Evolutionary conservation across 495 filamentous ascomycete species (phyloP), one percentile per base, ranked within the genome.

Genomic region (Hypoxylon lenormandii): DNA sequence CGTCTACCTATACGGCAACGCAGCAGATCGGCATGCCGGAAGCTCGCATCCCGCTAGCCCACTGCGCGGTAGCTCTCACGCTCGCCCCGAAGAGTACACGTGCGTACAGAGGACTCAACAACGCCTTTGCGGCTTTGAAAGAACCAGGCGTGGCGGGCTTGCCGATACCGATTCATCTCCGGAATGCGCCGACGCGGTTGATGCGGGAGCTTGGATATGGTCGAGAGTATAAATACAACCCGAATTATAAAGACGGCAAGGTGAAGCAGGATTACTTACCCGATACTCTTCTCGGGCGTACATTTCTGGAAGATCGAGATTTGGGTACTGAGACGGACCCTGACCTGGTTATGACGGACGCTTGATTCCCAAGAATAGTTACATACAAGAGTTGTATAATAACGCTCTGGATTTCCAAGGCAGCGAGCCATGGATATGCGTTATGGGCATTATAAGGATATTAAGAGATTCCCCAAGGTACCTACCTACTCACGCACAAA

Each of bases 151-250:
- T 95, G 3, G 94, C 92, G 0, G 85, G 85, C 2, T 68, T 96
- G 46, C 90, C 92, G 0, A 85, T 98, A 10, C 95, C 95, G 19
- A 76, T 96, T 37, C 95, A 98, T 79, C 78, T 98, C 52, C 79
- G 95, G 43, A 97, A 97, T 76, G 94, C 94, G 7, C 93, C 94
- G 1, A 98, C 95, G 5, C 85, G 87, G 71, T 72, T 97, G 69
- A 96, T 98, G 95, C 91, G 92, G 69, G 94, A 97, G 73, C 78
- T 97, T 48, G 94, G 92, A 1, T 93, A 92, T 68, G 95, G 95
- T 8, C 89, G 84, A 51, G 92, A 91, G 76, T 98, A 98, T 76
- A 98, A 98, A 74, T 98, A 98, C 77, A 96, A 96, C 72, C 95
- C 95, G 0, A 89, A 93, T 70, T 98, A 92, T 73, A 78, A 82